Percentiles rank a stretch among this genome's conserved stretches.
phyloP scores from a whole-genome alignment of 305 asterid species.

The Withania somnifera region DNA sequence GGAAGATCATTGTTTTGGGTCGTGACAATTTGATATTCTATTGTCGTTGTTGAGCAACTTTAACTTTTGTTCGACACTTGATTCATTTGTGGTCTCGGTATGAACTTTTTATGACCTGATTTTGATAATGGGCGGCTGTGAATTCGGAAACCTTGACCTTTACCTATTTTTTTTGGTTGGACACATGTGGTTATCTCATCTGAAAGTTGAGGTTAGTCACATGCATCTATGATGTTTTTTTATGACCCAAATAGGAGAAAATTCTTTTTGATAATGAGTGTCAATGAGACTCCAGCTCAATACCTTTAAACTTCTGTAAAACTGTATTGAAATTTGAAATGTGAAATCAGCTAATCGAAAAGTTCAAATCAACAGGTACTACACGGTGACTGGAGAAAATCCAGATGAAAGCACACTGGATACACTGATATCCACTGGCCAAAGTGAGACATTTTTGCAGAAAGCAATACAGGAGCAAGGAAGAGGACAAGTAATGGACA shows the following conservation, averaged over 20 bases:
- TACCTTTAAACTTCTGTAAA: no score
- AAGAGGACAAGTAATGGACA: conserved; percentile 50
- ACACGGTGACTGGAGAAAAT: conserved; percentile 49
- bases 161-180: background rate
- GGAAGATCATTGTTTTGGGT: no score
- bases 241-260: no score
- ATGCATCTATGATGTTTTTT: background rate
- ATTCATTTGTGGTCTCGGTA: background rate
- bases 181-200: background rate
- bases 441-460: conserved; percentile 47
- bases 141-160: background rate
- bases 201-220: background rate
- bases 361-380: conserved; percentile 10
- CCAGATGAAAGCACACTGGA: conserved; percentile 39
- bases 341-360: background rate
- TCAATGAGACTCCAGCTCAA: no score
- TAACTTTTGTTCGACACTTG: background rate
- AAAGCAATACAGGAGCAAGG: conserved; percentile 62
- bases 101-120: background rate
- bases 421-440: conserved; percentile 36
- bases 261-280: background rate
- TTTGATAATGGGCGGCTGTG: background rate
- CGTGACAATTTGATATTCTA: no score
- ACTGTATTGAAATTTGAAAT: no score
- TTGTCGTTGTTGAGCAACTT: background rate